Evolutionary conservation across 208 protist genomes (phyloP).

Genomic region (Herpetomonas samuelpessoai): DNA sequence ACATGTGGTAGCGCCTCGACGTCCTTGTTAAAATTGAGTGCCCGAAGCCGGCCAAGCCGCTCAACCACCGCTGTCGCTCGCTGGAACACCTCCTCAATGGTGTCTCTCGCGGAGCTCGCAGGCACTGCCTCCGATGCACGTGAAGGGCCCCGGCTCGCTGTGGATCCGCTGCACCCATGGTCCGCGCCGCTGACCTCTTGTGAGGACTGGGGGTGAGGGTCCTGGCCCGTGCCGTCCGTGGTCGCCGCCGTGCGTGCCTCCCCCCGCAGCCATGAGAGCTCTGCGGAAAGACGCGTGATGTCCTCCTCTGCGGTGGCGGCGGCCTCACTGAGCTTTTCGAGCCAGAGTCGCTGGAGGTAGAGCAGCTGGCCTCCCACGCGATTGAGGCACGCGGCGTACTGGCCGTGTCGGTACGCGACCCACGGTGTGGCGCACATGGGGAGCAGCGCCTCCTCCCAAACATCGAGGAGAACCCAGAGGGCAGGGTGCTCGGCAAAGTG

Average conservation of each 20-base stretch:
- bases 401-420: slow-evolving; percentile 31
- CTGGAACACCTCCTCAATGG: neutral
- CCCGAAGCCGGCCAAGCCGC: neutral
- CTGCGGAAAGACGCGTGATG: slow-evolving; percentile 17
- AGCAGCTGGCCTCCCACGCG: slow-evolving; percentile 26
- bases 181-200: too few species aligned
- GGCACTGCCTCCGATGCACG: neutral
- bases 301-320: slow-evolving; percentile 13
- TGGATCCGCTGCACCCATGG: too few species aligned
- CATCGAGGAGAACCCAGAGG: slow-evolving; percentile 60
- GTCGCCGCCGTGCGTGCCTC: neutral
- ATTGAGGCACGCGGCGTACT: slow-evolving; percentile 46
- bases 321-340: slow-evolving; percentile 8
- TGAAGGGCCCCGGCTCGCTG: too few species aligned
- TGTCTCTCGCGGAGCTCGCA: neutral
- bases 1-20: too few species aligned
- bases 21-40: neutral
- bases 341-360: slow-evolving; percentile 15
- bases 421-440: slow-evolving; percentile 47
- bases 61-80: neutral
- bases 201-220: too few species aligned
- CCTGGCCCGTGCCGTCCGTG: too few species aligned
- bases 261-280: slow-evolving; percentile 15
- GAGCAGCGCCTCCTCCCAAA: slow-evolving; percentile 67
- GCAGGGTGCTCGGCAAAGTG: slow-evolving; percentile 23